Evolutionary conservation across 1,139 yeast species (phyloP), one percentile per base, ranked within the genome.

Genomic region (Yamadazyma dushanensis): DNA sequence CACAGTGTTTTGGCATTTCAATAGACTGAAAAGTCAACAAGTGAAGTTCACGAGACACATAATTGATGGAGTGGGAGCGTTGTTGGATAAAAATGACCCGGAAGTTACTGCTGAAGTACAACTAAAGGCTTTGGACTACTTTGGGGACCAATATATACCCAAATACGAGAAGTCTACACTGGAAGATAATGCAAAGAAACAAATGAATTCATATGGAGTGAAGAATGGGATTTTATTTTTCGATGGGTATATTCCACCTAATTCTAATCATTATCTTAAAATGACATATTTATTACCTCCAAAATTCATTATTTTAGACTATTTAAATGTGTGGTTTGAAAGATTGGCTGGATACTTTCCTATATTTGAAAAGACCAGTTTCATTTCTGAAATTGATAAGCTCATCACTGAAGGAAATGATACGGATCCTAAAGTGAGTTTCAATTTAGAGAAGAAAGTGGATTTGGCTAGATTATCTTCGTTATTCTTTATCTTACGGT

Each of bases 331-430:
- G 13, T 78, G 64, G 47, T 76, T 77, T 49, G 51, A 47, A 3
- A 53, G 58, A 16, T 57, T 74, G 9, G 70, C 69, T 36, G 73
- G 75, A 0, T 61, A 63, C 34, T 55, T 66, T 43, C 83, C 83
- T 1, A 62, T 69, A 31, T 41, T 76, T 11, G 78, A 75, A 36
- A 75, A 75, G 44, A 31, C 32, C 3, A 41, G 46, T 1, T 58
- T 62, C 36, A 33, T 40, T 14, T 17, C 26, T 8, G 51, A 58
- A 6, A 37, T 65, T 24, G 35, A 38, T 3, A 49, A 53, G 30
- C 33, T 53, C 0, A 28, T 53, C 9, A 45, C 11, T 2, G 29
- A 30, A 8, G 27, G 46, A 22, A 31, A 38, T 8, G 38, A 36
- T 10, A 6, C 28, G n/a, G 28, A 26, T 6, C 28, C 19, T 3